These are phyloP conservation scores for Stagonosporopsis rhizophila DNA, from an alignment of 2,329 filamentous ascomycete genomes.

Conservation along the genomic window DNA sequence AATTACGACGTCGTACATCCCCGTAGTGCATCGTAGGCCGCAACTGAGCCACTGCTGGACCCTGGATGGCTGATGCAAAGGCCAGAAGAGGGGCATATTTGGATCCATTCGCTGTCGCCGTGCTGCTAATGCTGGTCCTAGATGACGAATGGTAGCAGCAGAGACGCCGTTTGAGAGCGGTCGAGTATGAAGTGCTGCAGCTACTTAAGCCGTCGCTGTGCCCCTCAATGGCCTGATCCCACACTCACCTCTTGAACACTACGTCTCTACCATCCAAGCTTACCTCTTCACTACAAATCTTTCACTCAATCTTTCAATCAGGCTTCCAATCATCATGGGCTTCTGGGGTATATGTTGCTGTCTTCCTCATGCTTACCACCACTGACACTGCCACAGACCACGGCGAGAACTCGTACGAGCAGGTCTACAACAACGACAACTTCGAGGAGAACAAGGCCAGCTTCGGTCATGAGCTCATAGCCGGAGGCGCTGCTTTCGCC, in stretches of 20 bases:
- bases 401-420: constrained; percentile 60
- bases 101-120: constrained; percentile 12
- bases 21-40: constrained; percentile 25
- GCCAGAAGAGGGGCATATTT: constrained; percentile 28
- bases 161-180: constrained; percentile 4
- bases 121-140: constrained; percentile 1
- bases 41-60: constrained; percentile 32
- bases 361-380: background rate
- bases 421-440: constrained; percentile 60
- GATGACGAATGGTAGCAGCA: constrained; percentile 23
- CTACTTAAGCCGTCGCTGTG: constrained; percentile 24
- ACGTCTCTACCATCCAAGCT: background rate
- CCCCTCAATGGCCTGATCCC: background rate
- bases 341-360: constrained; percentile 51
- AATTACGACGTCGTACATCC: constrained; percentile 19
- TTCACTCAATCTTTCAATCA: background rate
- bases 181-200: constrained; percentile 4
- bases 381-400: constrained; percentile 51
- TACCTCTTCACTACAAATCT: background rate
- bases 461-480: constrained; percentile 75
- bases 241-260: background rate
- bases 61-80: constrained; percentile 29
- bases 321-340: constrained; percentile 50
- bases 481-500: constrained; percentile 77
- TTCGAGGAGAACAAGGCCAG: constrained; percentile 64